These are phyloP conservation scores for Deinandra increscens DNA, from an alignment of 129 eudicot genomes.

Conservation along the genomic window DNA sequence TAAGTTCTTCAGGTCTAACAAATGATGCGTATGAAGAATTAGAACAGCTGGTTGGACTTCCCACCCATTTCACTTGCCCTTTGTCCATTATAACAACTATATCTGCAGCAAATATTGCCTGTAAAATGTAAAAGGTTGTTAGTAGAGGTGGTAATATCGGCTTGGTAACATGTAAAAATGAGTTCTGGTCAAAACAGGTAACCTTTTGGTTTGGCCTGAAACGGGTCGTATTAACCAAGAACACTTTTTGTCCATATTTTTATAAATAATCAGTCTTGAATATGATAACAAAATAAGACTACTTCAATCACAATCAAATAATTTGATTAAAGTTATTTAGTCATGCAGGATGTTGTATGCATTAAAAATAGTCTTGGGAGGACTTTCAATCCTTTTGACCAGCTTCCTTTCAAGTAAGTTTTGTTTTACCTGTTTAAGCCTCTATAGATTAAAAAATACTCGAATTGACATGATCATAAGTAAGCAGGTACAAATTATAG, in stretches of 20 bases:
- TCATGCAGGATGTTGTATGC: not conserved
- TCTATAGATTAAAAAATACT: not conserved
- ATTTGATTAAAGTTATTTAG: not conserved
- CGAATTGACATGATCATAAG: not conserved
- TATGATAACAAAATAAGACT: not conserved
- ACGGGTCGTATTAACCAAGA: not conserved
- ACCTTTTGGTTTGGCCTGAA: not conserved
- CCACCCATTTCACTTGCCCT: constrained; percentile 79
- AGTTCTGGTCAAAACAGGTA: not conserved
- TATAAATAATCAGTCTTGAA: not conserved
- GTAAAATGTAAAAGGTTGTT: constrained; percentile 26
- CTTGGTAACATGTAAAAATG: not conserved
- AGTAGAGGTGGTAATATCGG: not conserved
- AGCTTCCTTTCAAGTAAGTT: not conserved
- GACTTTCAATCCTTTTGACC: not conserved
- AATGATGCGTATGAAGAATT: constrained; percentile 42
- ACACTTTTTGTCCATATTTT: not conserved
- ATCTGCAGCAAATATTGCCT: constrained; percentile 89
- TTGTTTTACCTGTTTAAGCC: not conserved
- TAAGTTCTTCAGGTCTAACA: constrained; percentile 37
- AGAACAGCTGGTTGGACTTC: constrained; percentile 61
- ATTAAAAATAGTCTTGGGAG: not conserved
- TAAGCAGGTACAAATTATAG: not conserved
- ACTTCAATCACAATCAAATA: not conserved
- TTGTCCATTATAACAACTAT: constrained; percentile 73